These are phyloP conservation scores for Rostrohypoxylon terebratum DNA, from an alignment of 495 filamentous ascomycete species.

Conservation along the genomic window DNA sequence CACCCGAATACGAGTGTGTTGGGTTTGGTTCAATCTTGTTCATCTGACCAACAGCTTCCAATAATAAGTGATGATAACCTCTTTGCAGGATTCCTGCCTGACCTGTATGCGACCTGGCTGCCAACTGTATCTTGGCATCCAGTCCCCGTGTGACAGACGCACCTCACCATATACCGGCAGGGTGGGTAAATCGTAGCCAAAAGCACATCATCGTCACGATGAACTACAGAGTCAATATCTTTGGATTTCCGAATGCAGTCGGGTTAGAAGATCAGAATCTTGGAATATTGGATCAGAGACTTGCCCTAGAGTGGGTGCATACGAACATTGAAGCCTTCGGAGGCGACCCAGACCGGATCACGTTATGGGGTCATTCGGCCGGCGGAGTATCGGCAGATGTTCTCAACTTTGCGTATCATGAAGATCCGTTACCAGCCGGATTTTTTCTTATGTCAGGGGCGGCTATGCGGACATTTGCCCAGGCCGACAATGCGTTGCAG, in stretches of 20 bases:
- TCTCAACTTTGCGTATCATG: slow-evolving; percentile 59
- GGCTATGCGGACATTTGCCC: slow-evolving; percentile 51
- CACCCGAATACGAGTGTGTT: too few species aligned
- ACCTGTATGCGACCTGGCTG: too few species aligned
- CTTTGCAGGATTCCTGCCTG: too few species aligned
- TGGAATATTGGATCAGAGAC: slow-evolving; percentile 68
- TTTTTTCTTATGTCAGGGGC: slow-evolving; percentile 62
- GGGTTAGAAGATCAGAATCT: slow-evolving; percentile 58
- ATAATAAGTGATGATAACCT: too few species aligned
- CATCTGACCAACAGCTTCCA: too few species aligned
- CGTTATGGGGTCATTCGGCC: slow-evolving; percentile 63
- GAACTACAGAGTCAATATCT: slow-evolving; percentile 71
- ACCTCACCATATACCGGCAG: slow-evolving; percentile 56
- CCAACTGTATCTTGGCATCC: too few species aligned
- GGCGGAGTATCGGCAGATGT: slow-evolving; percentile 58
- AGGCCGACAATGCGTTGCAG: slow-evolving; percentile 50
- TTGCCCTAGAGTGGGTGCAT: slow-evolving; percentile 75
- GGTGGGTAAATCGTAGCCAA: slow-evolving; percentile 57
- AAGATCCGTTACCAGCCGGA: slow-evolving; percentile 59
- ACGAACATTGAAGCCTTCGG: slow-evolving; percentile 75
- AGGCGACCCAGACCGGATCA: slow-evolving; percentile 71
- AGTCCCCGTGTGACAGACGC: too few species aligned
- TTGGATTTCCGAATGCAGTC: slow-evolving; percentile 66
- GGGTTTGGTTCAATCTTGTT: too few species aligned
- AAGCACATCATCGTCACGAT: slow-evolving; percentile 68